Conservation (phyloP, 1,139 yeast genomes). For the Yamadazyma triangularis region DNA sequence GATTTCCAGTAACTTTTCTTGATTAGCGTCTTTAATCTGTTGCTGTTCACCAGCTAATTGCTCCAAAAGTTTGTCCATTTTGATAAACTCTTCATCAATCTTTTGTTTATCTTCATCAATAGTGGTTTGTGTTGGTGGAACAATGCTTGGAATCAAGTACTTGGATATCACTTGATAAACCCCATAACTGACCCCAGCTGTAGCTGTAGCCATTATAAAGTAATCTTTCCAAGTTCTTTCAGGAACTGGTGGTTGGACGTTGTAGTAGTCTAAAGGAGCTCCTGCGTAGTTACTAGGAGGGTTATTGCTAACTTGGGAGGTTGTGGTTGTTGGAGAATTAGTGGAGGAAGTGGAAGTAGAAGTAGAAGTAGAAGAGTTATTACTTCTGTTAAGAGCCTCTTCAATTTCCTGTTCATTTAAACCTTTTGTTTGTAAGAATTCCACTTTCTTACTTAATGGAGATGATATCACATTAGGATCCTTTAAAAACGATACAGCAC, state of each 20-base stretch:
- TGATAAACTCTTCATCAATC: constrained; percentile 74
- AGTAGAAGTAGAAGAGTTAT: constrained; percentile 6
- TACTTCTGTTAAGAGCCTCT: constrained; percentile 57
- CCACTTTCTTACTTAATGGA: constrained; percentile 77
- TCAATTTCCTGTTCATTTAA: constrained; percentile 76
- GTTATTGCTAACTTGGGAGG: background rate
- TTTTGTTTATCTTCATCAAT: constrained; percentile 81
- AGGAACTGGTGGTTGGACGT: constrained; percentile 65
- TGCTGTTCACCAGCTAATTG: constrained; percentile 70
- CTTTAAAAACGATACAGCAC: constrained; percentile 77
- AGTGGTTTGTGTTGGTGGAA: constrained; percentile 80
- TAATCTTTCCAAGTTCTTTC: constrained; percentile 94
- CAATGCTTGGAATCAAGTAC: constrained; percentile 73
- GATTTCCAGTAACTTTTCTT: constrained; percentile 59
- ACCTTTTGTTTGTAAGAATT: constrained; percentile 85
- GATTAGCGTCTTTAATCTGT: constrained; percentile 61
- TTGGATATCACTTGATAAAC: constrained; percentile 74
- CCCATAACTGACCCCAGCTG: constrained; percentile 88
- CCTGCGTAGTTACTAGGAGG: too few relatives aligned
- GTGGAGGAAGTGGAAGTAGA: background rate
- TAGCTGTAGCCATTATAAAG: constrained; percentile 96
- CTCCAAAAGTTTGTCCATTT: constrained; percentile 72
- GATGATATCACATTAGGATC: constrained; percentile 77
- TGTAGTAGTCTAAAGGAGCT: constrained; percentile 43
- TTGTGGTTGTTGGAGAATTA: background rate